Base-by-base conservation (phyloP, 768 basidiomycete species). In the Ramaria rubella region DNA sequence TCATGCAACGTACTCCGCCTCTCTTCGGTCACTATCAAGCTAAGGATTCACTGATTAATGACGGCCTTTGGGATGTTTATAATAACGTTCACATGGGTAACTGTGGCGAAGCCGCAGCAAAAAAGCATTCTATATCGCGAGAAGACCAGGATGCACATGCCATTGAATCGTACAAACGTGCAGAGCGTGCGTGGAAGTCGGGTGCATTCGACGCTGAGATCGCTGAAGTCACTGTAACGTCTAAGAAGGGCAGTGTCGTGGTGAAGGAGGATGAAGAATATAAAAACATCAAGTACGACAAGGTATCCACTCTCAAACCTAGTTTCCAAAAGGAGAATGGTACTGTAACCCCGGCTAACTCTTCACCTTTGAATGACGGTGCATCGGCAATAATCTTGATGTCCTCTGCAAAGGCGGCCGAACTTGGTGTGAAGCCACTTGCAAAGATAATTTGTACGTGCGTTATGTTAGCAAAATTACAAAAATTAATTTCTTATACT, bases 11-110 rank as follows among this genome's bases (percentile, higher is more conserved):
- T 43, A 78, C 83, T 52, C 90, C 87, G 67, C 89, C 90, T 6
- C 68, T 73, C 7, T 99, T 94, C 63, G 96, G 96, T 60, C 91
- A 95, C 74, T 85, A 94, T 72, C 82, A 86, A 59, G 72, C 92
- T 40, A 83, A 75, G 60, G 96, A 98, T 70, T 87, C 94, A 14
- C 79, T 98, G 33, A 87, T 94, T 72, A 79, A 73, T 63, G 96
- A 99, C 64, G 96, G 94, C 62, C 88, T 99, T 49, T 90, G 86
- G 83, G 96, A 99, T 71, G 92, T 91, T 52, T 96, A 93, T 81
- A 94, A 96, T 79, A 85, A 97, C 73, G 90, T 92, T 67, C 86
- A 93, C 29, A 99, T 99, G 96, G 96, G 96, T 57, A 91, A 91
- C 79, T 98, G 95, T 69, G 95, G 83, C 63, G 96, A 99, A 73